phyloP scores from a whole-genome alignment of 768 basidiomycete species.

The Phaeotremella fagi region DNA sequence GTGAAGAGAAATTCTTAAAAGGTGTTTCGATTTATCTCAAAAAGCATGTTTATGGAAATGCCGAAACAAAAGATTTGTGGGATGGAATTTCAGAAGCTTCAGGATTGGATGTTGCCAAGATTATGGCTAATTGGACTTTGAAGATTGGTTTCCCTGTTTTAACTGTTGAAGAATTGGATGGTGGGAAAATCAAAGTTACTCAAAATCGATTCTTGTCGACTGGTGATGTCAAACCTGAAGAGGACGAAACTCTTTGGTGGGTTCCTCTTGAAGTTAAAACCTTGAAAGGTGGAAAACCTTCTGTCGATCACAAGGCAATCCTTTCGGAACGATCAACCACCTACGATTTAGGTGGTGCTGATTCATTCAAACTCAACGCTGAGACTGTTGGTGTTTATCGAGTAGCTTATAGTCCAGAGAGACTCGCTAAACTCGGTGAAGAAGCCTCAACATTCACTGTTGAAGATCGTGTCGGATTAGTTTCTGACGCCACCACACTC shows the following conservation, averaged over 20 bases:
- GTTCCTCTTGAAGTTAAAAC: conserved; percentile 72
- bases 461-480: conserved; percentile 82
- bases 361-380: conserved; percentile 79
- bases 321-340: conserved; percentile 65
- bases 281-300: conserved; percentile 57
- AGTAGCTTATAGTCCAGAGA: conserved; percentile 76
- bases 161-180: conserved; percentile 69
- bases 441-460: conserved; percentile 79
- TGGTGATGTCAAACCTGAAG: conserved; percentile 68
- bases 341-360: conserved; percentile 64
- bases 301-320: conserved; percentile 60
- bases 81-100: conserved; percentile 72
- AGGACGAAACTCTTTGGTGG: conserved; percentile 81
- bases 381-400: conserved; percentile 83
- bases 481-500: conserved; percentile 74
- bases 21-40: conserved; percentile 91
- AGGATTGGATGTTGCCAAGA: conserved; percentile 62
- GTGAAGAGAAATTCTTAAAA: conserved; percentile 79
- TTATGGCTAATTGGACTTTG: conserved; percentile 90
- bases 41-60: conserved; percentile 77
- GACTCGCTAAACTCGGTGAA: conserved; percentile 68
- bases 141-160: conserved; percentile 88
- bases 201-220: conserved; percentile 92
- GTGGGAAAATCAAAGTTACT: conserved; percentile 65
- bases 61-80: conserved; percentile 81